Evolutionary conservation across 805 yeast genomes (phyloP), one percentile per base, ranked within the genome.

Genomic region (Wickerhamomyces alni): DNA sequence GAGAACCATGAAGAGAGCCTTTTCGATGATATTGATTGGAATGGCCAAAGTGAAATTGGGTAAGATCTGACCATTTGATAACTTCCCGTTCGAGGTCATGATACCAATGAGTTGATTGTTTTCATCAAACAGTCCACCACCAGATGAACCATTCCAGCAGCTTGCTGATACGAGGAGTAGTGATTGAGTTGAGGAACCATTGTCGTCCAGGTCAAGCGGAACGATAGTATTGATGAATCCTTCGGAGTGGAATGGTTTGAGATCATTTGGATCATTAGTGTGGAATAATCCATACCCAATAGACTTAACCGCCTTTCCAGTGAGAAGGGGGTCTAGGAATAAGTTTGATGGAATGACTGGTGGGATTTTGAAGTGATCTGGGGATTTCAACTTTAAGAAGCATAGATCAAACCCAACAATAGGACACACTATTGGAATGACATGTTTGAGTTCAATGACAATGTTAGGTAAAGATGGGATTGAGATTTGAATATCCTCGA

Each of bases 131-230:
- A 54, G 17, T 1, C 60, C 59, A 5, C 60, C 60, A 6, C 60
- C 60, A 11, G 56, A 50, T 13, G 58, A 53, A 3, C 60, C 60
- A 36, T 54, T 56, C 60, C 60, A 56, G 30, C 60, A 56, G 15
- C 52, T 48, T 5, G 59, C 57, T 12, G 57, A 50, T 2, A 44
- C 54, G 3, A 56, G 34, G n/a, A 56, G 16, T 43, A 56, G 38
- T 1, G 57, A 39, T 12, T 22, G 32, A 8, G 44, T 42, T 22
- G 21, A n/a, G 4, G 13, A 15, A 1, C 36, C 37, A 13, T 33
- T 18, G 9, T 39, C 35, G n/a, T 46, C 53, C 10, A 49, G 15
- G 15, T 42, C 41, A n/a, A 39, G 30, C 2, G 38, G 30, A 4
- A 52, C 42, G 1, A 50, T 24, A 4, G 45, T 40, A 38, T 51